These are phyloP conservation scores for Exobasidium cylindrosporum DNA, from an alignment of 1,284 basidiomycete species.

Conservation along the genomic window DNA sequence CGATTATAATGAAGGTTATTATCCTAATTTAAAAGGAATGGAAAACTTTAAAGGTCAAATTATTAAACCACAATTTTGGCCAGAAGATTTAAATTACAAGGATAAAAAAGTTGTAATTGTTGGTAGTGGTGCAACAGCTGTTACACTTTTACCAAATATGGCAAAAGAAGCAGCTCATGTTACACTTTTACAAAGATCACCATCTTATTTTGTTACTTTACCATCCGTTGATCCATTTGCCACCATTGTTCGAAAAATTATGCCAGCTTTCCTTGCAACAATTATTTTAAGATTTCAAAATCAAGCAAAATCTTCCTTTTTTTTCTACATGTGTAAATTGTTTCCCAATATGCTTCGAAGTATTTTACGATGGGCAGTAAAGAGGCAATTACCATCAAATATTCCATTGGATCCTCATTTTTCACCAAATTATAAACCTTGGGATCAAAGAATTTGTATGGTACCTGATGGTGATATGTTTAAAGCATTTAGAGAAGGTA, in stretches of 20 bases:
- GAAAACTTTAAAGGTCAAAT: constrained; percentile 47
- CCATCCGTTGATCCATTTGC: constrained; percentile 39
- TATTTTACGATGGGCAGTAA: constrained; percentile 29
- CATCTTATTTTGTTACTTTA: constrained; percentile 48
- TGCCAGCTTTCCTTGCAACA: constrained; percentile 30
- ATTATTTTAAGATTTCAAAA: constrained; percentile 29
- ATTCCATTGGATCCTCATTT: constrained; percentile 55
- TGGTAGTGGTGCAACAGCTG: constrained; percentile 50
- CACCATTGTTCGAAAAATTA: constrained; percentile 34
- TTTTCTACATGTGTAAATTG: constrained; percentile 30
- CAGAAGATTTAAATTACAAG: constrained; percentile 37
- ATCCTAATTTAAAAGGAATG: constrained; percentile 46
- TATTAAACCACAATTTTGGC: constrained; percentile 51
- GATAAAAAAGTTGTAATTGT: constrained; percentile 52
- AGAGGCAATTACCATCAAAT: constrained; percentile 35
- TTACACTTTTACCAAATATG: constrained; percentile 50
- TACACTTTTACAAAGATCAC: constrained; percentile 53
- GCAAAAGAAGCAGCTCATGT: constrained; percentile 34
- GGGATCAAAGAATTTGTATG: constrained; percentile 54
- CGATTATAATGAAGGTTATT: constrained; percentile 40
- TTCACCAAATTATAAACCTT: constrained; percentile 52
- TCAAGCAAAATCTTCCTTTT: constrained; percentile 47
- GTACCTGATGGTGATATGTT: constrained; percentile 55
- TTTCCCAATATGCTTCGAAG: constrained; percentile 41
- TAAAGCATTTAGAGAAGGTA: constrained; percentile 42